Base-by-base conservation (phyloP, 2,329 filamentous ascomycete genomes). In the Botrytis sinoallii region DNA sequence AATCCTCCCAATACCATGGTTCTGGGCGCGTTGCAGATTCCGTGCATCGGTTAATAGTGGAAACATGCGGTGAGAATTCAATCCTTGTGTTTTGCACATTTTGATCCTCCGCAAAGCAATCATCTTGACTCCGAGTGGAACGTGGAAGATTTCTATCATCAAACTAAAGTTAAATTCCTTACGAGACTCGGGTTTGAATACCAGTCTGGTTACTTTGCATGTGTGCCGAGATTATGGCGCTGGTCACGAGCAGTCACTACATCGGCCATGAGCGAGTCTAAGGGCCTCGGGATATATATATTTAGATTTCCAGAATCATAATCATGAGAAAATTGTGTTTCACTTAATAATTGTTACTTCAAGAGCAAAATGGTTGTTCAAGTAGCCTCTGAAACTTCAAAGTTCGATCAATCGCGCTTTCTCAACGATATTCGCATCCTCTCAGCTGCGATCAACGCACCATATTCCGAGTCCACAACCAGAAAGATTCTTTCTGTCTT, bases 381-480 rank as follows among this genome's bases (percentile, higher is more conserved):
- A n/a, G 10, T 10, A 7, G 12, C 52, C 44, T 38, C 29, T 3
- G 20, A 66, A 38, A 8, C 44, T 66, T 66, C 29, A 16, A 52
- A 52, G 46, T 66, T 66, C 29, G 44, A 52, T 38, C 64, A 52
- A n/a, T 52, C 44, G n/a, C 44, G 44, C 14, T 66, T 66, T 32
- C 22, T 66, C 25, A 9, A 66, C 12, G 64, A 66, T 18, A 66
- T 66, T 12, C 42, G 25, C 9, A 66, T 20, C 22, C 64, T 66
- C 64, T 66, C 44, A 38, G 64, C 64, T 25, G 44, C 44, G 18
- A 66, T 66, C 44, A 52, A 66, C 4, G 64, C 64, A n/a, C 64
- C 64, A n/a, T 66, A 52, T 35, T 66, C 44, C 32, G 64, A 66
- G 44, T n/a, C 4, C 44, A 66, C 42, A 52, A 52, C 64, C 29